phyloP scores from a whole-genome alignment of 139 green algal genomes.

The Closterium sp. region DNA sequence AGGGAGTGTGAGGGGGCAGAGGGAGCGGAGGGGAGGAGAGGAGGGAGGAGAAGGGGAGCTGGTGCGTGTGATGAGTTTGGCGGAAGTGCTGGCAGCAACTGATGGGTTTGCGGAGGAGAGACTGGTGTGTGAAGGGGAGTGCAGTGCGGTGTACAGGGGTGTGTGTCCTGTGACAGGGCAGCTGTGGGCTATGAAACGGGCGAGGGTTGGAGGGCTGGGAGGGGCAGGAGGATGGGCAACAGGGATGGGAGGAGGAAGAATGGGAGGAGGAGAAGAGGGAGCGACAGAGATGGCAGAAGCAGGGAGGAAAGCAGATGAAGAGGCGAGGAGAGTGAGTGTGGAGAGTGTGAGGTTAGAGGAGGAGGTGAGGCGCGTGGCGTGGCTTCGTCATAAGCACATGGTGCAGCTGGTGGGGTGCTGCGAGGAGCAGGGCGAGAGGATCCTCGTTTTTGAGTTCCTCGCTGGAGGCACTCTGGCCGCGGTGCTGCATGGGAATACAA shows the following conservation, averaged over 20 bases:
- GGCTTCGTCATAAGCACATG: constrained; percentile 4
- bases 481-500: neutral
- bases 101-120: neutral
- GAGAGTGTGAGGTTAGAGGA: neutral
- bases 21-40: neutral
- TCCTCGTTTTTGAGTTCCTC: constrained; percentile 10
- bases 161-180: neutral
- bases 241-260: neutral
- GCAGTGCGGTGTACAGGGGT: neutral
- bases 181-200: neutral
- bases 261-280: neutral
- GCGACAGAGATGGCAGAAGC: neutral
- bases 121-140: neutral
- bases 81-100: neutral
- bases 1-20: neutral
- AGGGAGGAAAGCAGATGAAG: neutral
- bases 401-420: constrained; percentile 22
- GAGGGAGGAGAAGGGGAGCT: neutral
- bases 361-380: neutral
- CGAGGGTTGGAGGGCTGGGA: neutral
- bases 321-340: neutral
- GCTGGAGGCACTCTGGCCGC: neutral
- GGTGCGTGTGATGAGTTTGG: neutral
- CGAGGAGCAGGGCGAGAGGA: neutral
- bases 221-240: too few species aligned